Base-by-base conservation (phyloP, 108 stramenopile genomes). In the Cyclotella choctawhatcheeana region DNA sequence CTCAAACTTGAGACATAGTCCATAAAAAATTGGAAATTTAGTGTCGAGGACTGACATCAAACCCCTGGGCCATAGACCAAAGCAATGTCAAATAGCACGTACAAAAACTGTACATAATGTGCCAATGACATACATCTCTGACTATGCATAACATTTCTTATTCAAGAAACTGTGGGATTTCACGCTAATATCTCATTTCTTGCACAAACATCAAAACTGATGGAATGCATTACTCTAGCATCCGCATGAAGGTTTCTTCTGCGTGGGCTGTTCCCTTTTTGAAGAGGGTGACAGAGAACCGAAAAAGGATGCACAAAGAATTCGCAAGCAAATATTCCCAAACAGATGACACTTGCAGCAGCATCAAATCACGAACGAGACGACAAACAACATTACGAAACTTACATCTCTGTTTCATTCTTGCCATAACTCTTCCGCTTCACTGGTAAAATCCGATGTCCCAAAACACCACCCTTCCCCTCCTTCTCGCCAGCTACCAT, bases 351-450 rank as follows among this genome's bases (percentile, higher is more conserved):
- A n/a, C n/a, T n/a, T n/a, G n/a, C n/a, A 29, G 10, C 20, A 37
- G 2, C 32, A 60, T 17, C 27, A 56, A 56, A 26, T 3, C 20
- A 37, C 3, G 6, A 64, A 53, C 32, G 33, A 65, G 31, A 7
- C 31, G 53, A 0, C 55, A 30, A 30, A 31, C 29, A 56, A 31
- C n/a, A 56, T 33, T 25, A 48, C 7, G 2, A 10, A 43, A 69
- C 77, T 77, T 58, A 77, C 79, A 80, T 73, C 40, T 80, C 79
- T 2, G 67, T 64, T 13, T 80, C 79, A 51, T 81, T 74, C 76
- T 74, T 77, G 27, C 71, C 72, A 34, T 81, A 81, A 65, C 63
- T 70, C 64, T 81, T 81, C 27, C 64, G 56, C 63, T 81, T 81
- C 8, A 81, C 29, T 2, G 79, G 79, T 21, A 81, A 64, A 50